Conservation (phyloP, 2,329 filamentous ascomycete species). For the Lasiodiplodia sp. region DNA sequence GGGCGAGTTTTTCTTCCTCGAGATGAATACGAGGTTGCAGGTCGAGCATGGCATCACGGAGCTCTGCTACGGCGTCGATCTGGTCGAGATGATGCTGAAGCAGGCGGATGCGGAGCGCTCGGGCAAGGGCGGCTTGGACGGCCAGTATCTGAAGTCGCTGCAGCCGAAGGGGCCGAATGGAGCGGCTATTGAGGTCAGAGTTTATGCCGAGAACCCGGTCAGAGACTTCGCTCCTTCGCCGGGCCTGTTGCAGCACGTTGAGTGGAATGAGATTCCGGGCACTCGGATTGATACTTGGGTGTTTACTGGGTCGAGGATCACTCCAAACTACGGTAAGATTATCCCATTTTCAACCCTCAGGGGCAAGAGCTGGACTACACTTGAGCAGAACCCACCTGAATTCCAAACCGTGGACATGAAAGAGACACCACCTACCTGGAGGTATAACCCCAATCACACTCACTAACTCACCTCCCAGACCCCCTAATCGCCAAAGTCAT, state of each 20-base stretch:
- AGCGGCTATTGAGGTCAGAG: constrained; percentile 60
- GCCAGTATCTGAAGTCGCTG: constrained; percentile 50
- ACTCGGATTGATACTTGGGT: constrained; percentile 71
- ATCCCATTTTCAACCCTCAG: constrained; percentile 16
- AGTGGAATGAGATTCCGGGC: constrained; percentile 58
- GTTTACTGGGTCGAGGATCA: constrained; percentile 62
- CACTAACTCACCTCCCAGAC: constrained; percentile 41
- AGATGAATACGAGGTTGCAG: constrained; percentile 66
- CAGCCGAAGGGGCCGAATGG: constrained; percentile 55
- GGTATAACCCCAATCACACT: neutral
- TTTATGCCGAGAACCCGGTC: constrained; percentile 67
- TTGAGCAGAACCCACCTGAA: neutral
- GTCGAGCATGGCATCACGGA: constrained; percentile 67
- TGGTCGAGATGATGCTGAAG: constrained; percentile 63
- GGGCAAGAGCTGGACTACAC: neutral
- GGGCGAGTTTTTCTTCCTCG: constrained; percentile 75
- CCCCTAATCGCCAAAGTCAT: constrained; percentile 67
- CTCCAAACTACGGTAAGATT: constrained; percentile 58
- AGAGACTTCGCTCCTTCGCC: constrained; percentile 66
- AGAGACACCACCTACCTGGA: neutral
- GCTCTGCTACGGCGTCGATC: constrained; percentile 61
- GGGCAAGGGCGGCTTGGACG: constrained; percentile 55
- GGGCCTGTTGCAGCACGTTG: constrained; percentile 64
- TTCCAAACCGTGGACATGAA: neutral
- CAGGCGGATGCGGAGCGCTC: constrained; percentile 61